A percentile compares a stretch with the other conserved stretches of the same genome.
Evolutionary conservation across 1,284 basidiomycete species (phyloP).

Genomic region (Cutaneotrichosporon cavernicola): DNA sequence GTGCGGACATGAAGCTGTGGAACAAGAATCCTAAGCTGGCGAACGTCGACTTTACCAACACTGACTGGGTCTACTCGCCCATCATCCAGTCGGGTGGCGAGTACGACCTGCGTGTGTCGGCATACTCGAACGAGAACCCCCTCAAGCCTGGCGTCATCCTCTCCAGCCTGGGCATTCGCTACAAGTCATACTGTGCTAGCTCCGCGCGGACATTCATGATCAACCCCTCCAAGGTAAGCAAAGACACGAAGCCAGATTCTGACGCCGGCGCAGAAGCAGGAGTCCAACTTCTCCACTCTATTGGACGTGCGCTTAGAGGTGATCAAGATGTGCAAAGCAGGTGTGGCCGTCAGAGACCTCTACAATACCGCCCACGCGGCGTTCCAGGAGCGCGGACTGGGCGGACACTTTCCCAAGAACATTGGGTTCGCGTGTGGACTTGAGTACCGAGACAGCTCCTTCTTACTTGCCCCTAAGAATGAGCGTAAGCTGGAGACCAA

Average conservation of each 20-base stretch:
- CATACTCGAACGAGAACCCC: slow-evolving; percentile 76
- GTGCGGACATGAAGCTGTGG: slow-evolving; percentile 86
- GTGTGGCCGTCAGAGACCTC: slow-evolving; percentile 71
- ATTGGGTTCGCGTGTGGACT: slow-evolving; percentile 89
- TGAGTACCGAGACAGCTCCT: slow-evolving; percentile 88
- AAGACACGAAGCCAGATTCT: not conserved
- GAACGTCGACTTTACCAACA: slow-evolving; percentile 78
- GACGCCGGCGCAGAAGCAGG: slow-evolving; percentile 65
- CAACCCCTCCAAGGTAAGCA: slow-evolving; percentile 76
- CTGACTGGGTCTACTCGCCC: slow-evolving; percentile 91
- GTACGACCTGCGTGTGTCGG: slow-evolving; percentile 84
- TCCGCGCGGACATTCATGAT: slow-evolving; percentile 92
- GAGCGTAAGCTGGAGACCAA: slow-evolving; percentile 66
- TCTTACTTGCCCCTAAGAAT: slow-evolving; percentile 80
- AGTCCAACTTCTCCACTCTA: slow-evolving; percentile 76
- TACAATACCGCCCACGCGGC: slow-evolving; percentile 74
- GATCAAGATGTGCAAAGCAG: slow-evolving; percentile 75
- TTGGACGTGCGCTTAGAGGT: slow-evolving; percentile 76
- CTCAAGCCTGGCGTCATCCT: slow-evolving; percentile 91
- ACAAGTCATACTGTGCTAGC: slow-evolving; percentile 89
- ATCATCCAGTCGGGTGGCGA: slow-evolving; percentile 93
- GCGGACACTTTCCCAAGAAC: slow-evolving; percentile 82
- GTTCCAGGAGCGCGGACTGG: slow-evolving; percentile 74
- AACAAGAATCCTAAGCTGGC: slow-evolving; percentile 68
- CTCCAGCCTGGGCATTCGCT: slow-evolving; percentile 83